Base-by-base conservation (phyloP, 495 filamentous ascomycete genomes). In the Parachaetomium inaequale region DNA sequence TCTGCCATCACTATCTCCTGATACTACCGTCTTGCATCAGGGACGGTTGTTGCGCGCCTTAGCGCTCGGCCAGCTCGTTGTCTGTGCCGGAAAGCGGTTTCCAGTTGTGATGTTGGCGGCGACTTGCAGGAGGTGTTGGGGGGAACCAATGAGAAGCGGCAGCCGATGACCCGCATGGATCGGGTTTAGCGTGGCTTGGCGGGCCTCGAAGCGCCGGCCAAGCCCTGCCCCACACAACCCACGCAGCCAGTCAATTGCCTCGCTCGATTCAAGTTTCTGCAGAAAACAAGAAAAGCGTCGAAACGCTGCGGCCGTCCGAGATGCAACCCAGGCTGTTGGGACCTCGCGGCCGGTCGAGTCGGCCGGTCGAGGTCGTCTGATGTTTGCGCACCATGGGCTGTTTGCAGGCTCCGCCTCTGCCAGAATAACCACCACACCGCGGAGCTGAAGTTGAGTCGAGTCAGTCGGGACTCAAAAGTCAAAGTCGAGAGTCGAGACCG, bases 151-250 rank as follows among this genome's bases (percentile, higher is more conserved):
- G 49, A 55, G 61, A 43, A 40, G 29, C 14, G 21, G 43, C 42
- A 52, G 49, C 34, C 45, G 32, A 21, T 26, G 28, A 21, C 45
- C 55, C 31, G 14, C 14, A 26, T 17, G 3, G 15, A 49, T 47
- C 34, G 3, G 42, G 56, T 14, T 49, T 60, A 64, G 57, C 52
- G 29, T 29, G n/a, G 29, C 57, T 62, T 51, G 52, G 62, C 43
- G 54, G 55, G n/a, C 46, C 45, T 65, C 53, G 57, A 69, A 69
- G 63, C 67, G 64, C 64, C 67, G 54, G 65, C 64, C 61, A 61
- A 60, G 62, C 19, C 55, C 12, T 32, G 34, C 28, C 54, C 46
- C 58, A 38, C 54, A 31, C 38, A 19, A 46, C 42, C n/a, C 2
- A 1, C n/a, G 2, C 19, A 7, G n/a, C 42, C 10, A 46, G n/a